Evolutionary conservation across 2,329 filamentous ascomycete genomes (phyloP).

Genomic region (Lomentospora prolificans): DNA sequence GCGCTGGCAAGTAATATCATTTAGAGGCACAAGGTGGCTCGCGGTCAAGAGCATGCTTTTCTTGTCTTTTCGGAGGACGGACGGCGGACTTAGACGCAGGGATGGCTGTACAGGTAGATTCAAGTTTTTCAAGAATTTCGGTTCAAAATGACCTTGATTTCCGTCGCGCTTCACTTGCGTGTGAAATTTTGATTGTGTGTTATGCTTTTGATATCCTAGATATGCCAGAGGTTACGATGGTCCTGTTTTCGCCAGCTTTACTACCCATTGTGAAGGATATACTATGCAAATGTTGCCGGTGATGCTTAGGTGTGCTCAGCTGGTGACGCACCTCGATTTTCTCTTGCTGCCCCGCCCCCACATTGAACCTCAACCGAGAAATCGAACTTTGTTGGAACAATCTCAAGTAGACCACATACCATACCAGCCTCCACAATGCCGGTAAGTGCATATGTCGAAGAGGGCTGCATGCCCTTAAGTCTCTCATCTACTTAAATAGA

Average conservation of each 20-base stretch:
- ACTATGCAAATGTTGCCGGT: too few relatives aligned
- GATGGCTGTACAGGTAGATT: conserved; percentile 1
- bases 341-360: conserved; percentile 6
- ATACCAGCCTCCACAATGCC: not conserved
- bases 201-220: too few relatives aligned
- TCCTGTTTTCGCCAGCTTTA: too few relatives aligned
- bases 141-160: not conserved
- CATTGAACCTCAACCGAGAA: not conserved
- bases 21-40: not conserved
- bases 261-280: too few relatives aligned
- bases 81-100: not conserved
- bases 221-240: too few relatives aligned
- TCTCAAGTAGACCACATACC: not conserved
- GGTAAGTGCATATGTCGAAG: too few relatives aligned
- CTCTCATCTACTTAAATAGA: not conserved
- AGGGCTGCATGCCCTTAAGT: too few relatives aligned
- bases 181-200: too few relatives aligned
- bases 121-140: not conserved
- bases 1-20: not conserved
- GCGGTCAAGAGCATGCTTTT: not conserved
- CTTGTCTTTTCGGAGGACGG: not conserved
- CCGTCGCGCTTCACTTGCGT: too few relatives aligned
- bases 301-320: too few relatives aligned
- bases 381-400: not conserved
- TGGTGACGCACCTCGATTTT: too few relatives aligned